Percentiles rank a stretch among this genome's conserved stretches.
phyloP scores from a whole-genome alignment of 176 grass and related monocot species.

The Rhynchospora pubera region DNA sequence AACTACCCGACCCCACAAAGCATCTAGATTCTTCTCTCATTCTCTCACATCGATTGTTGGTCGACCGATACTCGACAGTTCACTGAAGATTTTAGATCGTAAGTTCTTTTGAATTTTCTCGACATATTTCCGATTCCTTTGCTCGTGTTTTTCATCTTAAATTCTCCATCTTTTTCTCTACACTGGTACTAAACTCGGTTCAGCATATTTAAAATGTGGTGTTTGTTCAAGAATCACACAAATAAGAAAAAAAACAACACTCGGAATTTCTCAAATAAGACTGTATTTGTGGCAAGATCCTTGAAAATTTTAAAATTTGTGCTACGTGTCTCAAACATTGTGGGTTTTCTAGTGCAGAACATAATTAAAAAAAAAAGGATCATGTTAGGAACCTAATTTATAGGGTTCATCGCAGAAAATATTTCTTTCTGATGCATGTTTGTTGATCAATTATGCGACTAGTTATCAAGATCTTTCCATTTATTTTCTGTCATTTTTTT shows the following conservation, averaged over 20 bases:
- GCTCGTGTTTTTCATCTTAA: neutral
- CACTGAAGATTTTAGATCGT: neutral
- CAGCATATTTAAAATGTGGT: neutral
- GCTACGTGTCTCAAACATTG: too few species aligned
- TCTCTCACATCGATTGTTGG: neutral
- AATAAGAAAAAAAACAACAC: neutral
- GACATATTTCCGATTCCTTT: neutral
- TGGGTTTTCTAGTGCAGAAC: neutral
- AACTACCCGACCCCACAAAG: neutral
- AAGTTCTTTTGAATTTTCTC: neutral
- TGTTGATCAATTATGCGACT: neutral
- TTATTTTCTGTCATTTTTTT: too few species aligned
- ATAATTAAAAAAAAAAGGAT: neutral
- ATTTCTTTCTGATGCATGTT: neutral
- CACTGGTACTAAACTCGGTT: neutral
- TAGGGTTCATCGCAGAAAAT: neutral
- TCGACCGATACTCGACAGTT: neutral
- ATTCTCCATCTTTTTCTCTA: neutral
- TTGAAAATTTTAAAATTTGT: too few species aligned
- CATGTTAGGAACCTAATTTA: neutral
- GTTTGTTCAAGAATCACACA: neutral
- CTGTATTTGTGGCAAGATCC: too few species aligned
- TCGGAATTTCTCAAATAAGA: too few species aligned
- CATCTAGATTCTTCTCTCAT: neutral
- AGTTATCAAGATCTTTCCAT: neutral